These are phyloP conservation scores for Nevesoporus exiguus DNA, from an alignment of 768 basidiomycete species.

Conservation along the genomic window DNA sequence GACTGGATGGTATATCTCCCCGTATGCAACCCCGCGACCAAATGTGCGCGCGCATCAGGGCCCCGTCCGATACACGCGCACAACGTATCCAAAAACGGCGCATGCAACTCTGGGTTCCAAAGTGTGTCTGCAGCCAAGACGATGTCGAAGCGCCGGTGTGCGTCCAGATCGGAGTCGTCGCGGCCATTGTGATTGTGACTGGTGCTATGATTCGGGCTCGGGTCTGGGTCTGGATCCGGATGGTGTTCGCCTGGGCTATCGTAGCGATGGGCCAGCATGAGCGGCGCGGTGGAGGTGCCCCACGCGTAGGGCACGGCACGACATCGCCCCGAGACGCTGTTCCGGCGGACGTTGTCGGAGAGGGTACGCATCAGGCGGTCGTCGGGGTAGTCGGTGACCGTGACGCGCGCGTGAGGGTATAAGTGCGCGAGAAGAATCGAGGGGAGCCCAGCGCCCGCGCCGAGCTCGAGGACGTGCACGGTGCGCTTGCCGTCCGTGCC, in stretches of 20 bases:
- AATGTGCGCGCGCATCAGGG: conserved; percentile 47
- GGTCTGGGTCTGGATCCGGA: too few species aligned
- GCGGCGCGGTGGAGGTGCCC: conserved; percentile 47
- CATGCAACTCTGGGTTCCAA: conserved; percentile 67
- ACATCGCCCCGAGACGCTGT: conserved; percentile 47
- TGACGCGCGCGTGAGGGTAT: conserved; percentile 40
- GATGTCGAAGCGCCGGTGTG: conserved; percentile 46
- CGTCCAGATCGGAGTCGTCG: background rate
- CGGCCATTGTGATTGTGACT: too few species aligned
- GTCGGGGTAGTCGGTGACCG: conserved; percentile 73
- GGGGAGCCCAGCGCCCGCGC: conserved; percentile 72
- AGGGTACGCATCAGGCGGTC: conserved; percentile 54
- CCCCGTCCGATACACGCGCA: conserved; percentile 42
- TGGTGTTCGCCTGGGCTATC: too few species aligned
- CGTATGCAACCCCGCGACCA: conserved; percentile 76
- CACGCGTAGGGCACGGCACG: conserved; percentile 58
- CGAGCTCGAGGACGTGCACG: conserved; percentile 60
- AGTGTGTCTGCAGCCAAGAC: conserved; percentile 74
- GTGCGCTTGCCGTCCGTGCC: conserved; percentile 6
- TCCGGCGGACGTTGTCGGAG: conserved; percentile 51
- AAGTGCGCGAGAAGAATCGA: conserved; percentile 61
- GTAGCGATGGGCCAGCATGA: conserved; percentile 7
- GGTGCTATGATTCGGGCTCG: too few species aligned
- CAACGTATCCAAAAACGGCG: conserved; percentile 51
- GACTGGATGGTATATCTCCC: conserved; percentile 68